Conservation (phyloP, 2,329 filamentous ascomycete species). For the Trichoderma semiorbis region DNA sequence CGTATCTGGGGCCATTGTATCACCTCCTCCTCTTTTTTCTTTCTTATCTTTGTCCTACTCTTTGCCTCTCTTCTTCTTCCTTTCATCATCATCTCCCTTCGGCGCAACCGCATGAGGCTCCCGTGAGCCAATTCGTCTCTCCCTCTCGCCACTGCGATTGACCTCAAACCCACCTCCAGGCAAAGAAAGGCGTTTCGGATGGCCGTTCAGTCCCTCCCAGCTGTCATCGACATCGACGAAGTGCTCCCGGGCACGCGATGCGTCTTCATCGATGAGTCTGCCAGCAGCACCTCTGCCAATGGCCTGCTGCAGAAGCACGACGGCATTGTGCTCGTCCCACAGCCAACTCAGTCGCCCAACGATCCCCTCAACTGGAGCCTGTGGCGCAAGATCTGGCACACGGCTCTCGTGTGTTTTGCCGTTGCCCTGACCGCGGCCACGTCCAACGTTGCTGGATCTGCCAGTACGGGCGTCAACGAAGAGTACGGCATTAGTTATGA, state of each 20-base stretch:
- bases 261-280: constrained; percentile 27
- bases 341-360: constrained; percentile 50
- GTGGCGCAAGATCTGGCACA: constrained; percentile 48
- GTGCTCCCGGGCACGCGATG: constrained; percentile 31
- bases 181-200: constrained; percentile 3
- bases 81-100: neutral
- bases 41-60: neutral
- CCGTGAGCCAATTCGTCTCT: constrained; percentile 9
- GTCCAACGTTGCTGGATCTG: constrained; percentile 53
- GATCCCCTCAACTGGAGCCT: constrained; percentile 51
- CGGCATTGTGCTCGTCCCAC: constrained; percentile 51
- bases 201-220: constrained; percentile 12
- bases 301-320: constrained; percentile 29
- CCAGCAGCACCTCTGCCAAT: constrained; percentile 26
- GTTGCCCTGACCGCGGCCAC: constrained; percentile 54
- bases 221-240: constrained; percentile 17
- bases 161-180: neutral
- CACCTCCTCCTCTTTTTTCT: neutral
- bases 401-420: constrained; percentile 49
- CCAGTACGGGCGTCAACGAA: constrained; percentile 46
- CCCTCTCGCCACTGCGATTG: neutral
- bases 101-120: constrained; percentile 16
- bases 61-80: neutral
- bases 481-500: constrained; percentile 50
- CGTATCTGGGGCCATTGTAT: neutral